Evolutionary conservation across 2,329 filamentous ascomycete species (phyloP).

Genomic region (Cercospora sp.): DNA sequence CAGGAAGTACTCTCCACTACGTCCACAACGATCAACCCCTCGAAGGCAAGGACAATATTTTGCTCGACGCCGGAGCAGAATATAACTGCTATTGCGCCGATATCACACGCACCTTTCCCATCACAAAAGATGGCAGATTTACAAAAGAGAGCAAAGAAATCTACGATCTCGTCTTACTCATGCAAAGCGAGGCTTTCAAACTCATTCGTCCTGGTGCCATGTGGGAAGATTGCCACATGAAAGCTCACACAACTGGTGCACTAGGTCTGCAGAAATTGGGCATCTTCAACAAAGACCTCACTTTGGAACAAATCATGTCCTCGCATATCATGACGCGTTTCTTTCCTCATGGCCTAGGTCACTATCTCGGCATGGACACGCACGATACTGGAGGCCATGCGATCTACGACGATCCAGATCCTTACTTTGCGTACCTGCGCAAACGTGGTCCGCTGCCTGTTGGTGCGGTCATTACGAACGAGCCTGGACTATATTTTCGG

Average conservation of each 20-base stretch:
- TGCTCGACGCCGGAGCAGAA: constrained; percentile 76
- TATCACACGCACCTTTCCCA: constrained; percentile 83
- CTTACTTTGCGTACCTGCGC: constrained; percentile 83
- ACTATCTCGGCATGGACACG: constrained; percentile 56
- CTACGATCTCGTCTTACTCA: constrained; percentile 68
- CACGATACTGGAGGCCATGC: constrained; percentile 53
- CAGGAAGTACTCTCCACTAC: constrained; percentile 86
- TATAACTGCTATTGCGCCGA: constrained; percentile 55
- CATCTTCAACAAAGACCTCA: constrained; percentile 55
- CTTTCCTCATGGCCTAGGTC: constrained; percentile 54
- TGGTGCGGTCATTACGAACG: constrained; percentile 86
- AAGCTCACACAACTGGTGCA: constrained; percentile 79
- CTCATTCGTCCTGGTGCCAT: constrained; percentile 70
- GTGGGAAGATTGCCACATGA: constrained; percentile 80
- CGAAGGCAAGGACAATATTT: constrained; percentile 70
- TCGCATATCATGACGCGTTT: constrained; percentile 50
- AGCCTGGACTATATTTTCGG: constrained; percentile 85
- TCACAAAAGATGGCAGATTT: constrained; percentile 63
- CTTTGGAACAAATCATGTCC: constrained; percentile 47
- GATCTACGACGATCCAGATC: constrained; percentile 66
- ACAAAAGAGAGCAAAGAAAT: constrained; percentile 64
- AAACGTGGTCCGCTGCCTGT: constrained; percentile 55
- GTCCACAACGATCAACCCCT: constrained; percentile 73
- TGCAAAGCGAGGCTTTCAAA: constrained; percentile 78
- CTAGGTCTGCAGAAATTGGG: constrained; percentile 74